Evolutionary conservation across 1,284 basidiomycete species (phyloP).

Genomic region (Pholiota adiposa): DNA sequence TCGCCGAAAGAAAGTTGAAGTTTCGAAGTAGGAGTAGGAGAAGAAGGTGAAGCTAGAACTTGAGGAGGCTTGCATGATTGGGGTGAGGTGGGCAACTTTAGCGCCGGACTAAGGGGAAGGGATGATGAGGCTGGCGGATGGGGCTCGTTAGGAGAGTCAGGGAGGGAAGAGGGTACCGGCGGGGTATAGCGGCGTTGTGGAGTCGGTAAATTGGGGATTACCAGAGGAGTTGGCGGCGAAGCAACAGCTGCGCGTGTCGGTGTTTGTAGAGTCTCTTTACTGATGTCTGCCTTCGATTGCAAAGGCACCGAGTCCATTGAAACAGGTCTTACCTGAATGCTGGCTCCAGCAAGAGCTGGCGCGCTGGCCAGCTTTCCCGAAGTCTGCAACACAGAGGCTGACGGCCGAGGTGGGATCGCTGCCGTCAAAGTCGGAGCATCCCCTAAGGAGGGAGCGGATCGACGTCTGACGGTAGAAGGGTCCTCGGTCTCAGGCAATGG

Average conservation of each 20-base stretch:
- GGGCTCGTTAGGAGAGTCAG: neutral
- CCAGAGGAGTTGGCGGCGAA: neutral
- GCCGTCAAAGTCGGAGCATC: neutral
- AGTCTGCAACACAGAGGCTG: neutral
- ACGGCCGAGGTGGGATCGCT: neutral
- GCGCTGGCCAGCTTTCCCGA: neutral
- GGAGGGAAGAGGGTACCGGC: neutral
- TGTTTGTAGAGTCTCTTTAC: neutral
- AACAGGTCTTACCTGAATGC: neutral
- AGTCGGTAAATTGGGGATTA: neutral
- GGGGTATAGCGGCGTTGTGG: neutral
- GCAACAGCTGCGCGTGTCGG: neutral
- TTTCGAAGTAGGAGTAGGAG: too few relatives aligned
- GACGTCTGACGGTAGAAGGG: neutral
- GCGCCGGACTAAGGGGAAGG: too few relatives aligned
- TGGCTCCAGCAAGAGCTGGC: neutral
- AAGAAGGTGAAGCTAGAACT: too few relatives aligned
- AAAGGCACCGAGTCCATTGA: neutral
- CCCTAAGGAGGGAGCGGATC: neutral
- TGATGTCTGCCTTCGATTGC: neutral
- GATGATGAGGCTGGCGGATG: neutral
- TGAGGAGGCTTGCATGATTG: too few relatives aligned
- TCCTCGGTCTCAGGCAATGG: neutral
- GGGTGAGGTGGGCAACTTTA: too few relatives aligned
- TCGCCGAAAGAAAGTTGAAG: too few relatives aligned